Evolutionary conservation across 2,329 filamentous ascomycete species (phyloP).

Genomic region (Talaromyces sp.): DNA sequence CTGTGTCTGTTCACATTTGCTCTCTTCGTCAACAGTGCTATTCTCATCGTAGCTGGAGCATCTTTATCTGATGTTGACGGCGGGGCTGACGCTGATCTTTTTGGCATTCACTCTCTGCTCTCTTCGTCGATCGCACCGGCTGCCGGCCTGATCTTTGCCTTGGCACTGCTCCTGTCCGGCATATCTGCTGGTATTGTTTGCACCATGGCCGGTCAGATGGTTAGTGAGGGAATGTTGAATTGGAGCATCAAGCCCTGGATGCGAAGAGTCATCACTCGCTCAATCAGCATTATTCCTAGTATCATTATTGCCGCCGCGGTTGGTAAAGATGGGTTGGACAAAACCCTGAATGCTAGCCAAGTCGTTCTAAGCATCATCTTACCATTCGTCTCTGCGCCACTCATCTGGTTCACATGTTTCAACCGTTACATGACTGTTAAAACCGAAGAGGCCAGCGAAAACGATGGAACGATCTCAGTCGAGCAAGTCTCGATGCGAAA

Average conservation of each 20-base stretch:
- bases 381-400: constrained; percentile 78
- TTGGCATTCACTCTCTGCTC: constrained; percentile 77
- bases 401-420: constrained; percentile 83
- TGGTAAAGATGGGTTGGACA: constrained; percentile 69
- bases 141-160: constrained; percentile 80
- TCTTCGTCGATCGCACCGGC: constrained; percentile 68
- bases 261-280: constrained; percentile 74
- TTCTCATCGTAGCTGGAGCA: constrained; percentile 79
- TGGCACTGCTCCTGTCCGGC: constrained; percentile 78
- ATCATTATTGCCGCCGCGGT: constrained; percentile 83
- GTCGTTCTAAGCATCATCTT: constrained; percentile 77
- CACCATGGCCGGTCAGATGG: constrained; percentile 88
- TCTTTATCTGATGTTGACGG: constrained; percentile 67
- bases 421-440: constrained; percentile 77
- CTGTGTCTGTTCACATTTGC: constrained; percentile 80
- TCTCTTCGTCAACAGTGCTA: constrained; percentile 80
- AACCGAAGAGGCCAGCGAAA: constrained; percentile 44
- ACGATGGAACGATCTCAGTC: constrained; percentile 30
- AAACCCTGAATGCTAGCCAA: constrained; percentile 74
- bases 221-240: constrained; percentile 77
- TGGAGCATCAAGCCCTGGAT: constrained; percentile 78
- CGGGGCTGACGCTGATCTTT: constrained; percentile 73
- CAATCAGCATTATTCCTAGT: constrained; percentile 77
- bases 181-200: constrained; percentile 83
- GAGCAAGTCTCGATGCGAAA: constrained; percentile 68